Conservation (phyloP, 495 filamentous ascomycete genomes). For the Xylaria curta region DNA sequence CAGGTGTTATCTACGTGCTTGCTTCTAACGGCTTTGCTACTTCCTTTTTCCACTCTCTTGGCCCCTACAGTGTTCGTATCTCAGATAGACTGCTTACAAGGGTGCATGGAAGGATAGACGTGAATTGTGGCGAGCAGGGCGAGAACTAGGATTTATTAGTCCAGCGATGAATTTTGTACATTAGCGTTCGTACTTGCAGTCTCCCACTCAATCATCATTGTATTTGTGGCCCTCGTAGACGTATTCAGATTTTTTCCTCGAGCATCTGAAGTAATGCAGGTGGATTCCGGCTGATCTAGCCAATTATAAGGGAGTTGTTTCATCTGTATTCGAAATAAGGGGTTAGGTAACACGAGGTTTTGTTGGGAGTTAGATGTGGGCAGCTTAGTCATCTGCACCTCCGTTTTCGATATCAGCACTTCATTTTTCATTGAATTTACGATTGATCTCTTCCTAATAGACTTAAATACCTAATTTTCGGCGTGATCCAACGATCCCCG, state of each 20-base stretch:
- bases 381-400: no score
- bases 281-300: no score
- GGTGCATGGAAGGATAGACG: not conserved
- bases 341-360: no score
- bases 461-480: no score
- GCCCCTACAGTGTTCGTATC: not conserved
- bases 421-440: no score
- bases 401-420: no score
- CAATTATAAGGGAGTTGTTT: no score
- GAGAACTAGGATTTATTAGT: not conserved
- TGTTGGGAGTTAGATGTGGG: no score
- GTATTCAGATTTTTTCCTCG: not conserved
- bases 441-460: no score
- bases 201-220: not conserved
- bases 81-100: not conserved
- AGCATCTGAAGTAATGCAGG: not conserved
- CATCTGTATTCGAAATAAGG: no score
- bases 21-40: not conserved
- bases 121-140: not conserved
- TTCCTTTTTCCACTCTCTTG: not conserved
- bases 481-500: no score
- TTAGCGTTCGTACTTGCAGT: not conserved
- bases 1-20: not conserved
- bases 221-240: not conserved
- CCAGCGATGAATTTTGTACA: no score